These are phyloP conservation scores for Neurospora sp. DNA, from an alignment of 495 filamentous ascomycete species.

Conservation along the genomic window DNA sequence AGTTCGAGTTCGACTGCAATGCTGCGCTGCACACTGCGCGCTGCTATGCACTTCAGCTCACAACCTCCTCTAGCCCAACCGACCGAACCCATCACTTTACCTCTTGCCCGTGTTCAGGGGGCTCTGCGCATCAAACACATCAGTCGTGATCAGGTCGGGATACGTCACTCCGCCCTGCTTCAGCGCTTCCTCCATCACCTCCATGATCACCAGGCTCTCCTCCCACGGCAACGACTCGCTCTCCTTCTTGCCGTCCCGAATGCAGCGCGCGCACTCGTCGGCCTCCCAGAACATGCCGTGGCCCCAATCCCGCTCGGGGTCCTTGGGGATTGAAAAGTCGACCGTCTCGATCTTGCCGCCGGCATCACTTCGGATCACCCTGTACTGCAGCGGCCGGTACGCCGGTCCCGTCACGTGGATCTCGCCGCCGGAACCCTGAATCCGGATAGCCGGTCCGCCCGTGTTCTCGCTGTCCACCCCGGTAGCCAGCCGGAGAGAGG, in stretches of 20 bases:
- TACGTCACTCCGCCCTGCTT: slow-evolving; percentile 67
- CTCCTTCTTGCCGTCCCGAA: slow-evolving; percentile 74
- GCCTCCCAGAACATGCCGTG: slow-evolving; percentile 95
- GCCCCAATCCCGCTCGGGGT: slow-evolving; percentile 42
- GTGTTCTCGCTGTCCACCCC: slow-evolving; percentile 55
- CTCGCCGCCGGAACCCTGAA: slow-evolving; percentile 79
- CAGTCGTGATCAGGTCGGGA: slow-evolving; percentile 72
- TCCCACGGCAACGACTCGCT: slow-evolving; percentile 63
- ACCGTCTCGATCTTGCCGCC: slow-evolving; percentile 44
- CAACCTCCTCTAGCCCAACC: neutral
- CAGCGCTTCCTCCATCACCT: slow-evolving; percentile 85
- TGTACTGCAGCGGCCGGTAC: slow-evolving; percentile 59
- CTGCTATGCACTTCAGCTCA: neutral
- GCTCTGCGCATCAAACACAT: slow-evolving; percentile 52
- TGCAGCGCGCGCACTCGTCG: slow-evolving; percentile 75
- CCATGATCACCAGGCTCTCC: slow-evolving; percentile 89
- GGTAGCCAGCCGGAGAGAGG: slow-evolving; percentile 55
- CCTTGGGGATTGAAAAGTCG: slow-evolving; percentile 52
- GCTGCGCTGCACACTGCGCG: neutral
- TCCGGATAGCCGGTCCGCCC: slow-evolving; percentile 61
- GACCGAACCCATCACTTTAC: slow-evolving; percentile 7
- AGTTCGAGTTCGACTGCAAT: neutral
- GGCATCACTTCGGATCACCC: slow-evolving; percentile 41
- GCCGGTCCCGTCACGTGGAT: slow-evolving; percentile 71
- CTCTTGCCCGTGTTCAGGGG: slow-evolving; percentile 39